Base-by-base conservation (phyloP, 257 asterid species). In the Leptodermis oblonga region DNA sequence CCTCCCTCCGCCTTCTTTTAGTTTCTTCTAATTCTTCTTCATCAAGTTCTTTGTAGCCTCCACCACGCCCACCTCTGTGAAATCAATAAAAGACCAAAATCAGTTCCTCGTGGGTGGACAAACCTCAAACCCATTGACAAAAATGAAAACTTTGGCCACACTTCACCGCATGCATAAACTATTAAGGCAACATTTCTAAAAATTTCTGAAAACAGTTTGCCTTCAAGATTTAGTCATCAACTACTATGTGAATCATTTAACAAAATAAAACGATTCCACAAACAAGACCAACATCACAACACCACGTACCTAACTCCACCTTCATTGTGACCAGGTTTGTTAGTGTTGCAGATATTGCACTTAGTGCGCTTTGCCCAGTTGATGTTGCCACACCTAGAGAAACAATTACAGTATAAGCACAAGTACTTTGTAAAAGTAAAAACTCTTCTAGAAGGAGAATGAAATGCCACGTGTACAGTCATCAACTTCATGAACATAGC, bases 271-370 rank as follows among this genome's bases (percentile, higher is more conserved):
- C 7, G 2, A 6, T 11, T 39, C 48, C 20, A 51, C 34, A 25
- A 22, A 51, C 28, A 70, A 22, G 23, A 60, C 12, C 41, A 67
- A 55, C 66, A 43, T 28, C 54, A 30, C 31, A 62, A 54, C 54
- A 3, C 56, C n/a, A 41, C 54, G 70, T 86, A 93, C 99, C 99
- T 93, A 64, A 88, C 95, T 74, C 97, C 99, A 22, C 95, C 98
- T 82, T 93, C 99, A 64, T 70, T 90, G 69, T 71, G 82, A 78
- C 99, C 99, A 72, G 99, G 99, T 76, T 93, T 93, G 82, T 90
- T 93, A 81, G 99, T 93, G 80, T 93, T 93, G 95, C 99, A 93
- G 77, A 93, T 85, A 84, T 93, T 90, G 85, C 99, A 93, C 83
- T 93, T 93, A 66, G 79, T 77, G 70, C 99, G 95, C 86, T 93